These are phyloP conservation scores for Hypocrella siamensis DNA, from an alignment of 2,329 filamentous ascomycete genomes.

Conservation along the genomic window DNA sequence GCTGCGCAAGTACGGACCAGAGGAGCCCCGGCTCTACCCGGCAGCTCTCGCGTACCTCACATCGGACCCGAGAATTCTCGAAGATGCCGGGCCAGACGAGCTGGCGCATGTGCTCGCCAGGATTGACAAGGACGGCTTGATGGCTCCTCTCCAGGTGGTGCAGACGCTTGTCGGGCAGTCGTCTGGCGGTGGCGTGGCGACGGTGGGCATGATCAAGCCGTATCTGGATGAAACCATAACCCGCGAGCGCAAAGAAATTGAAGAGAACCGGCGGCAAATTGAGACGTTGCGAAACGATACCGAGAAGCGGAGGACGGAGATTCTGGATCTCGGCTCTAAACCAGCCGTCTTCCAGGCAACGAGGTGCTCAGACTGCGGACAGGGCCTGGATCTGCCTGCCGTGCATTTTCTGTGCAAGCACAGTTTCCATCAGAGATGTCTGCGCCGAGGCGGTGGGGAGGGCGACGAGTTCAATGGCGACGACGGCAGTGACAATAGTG, in stretches of 20 bases:
- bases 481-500: no score
- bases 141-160: conserved; percentile 93
- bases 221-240: conserved; percentile 84
- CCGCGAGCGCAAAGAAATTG: conserved; percentile 76
- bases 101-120: conserved; percentile 64
- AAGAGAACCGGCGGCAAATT: conserved; percentile 63
- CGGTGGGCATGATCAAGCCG: conserved; percentile 92
- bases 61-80: conserved; percentile 63
- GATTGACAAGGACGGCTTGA: conserved; percentile 79
- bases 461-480: conserved; percentile 25
- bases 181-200: conserved; percentile 49
- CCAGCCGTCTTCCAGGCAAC: conserved; percentile 84
- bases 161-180: conserved; percentile 64
- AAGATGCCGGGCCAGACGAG: conserved; percentile 73
- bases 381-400: conserved; percentile 66
- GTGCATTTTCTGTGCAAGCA: conserved; percentile 98
- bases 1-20: conserved; percentile 75
- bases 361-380: conserved; percentile 69
- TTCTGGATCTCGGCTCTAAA: conserved; percentile 60
- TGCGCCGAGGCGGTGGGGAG: conserved; percentile 29
- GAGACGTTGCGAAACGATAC: conserved; percentile 75
- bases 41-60: conserved; percentile 89
- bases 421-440: conserved; percentile 83
- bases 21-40: conserved; percentile 83
- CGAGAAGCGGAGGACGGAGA: conserved; percentile 60